A percentile compares a stretch with the other conserved stretches of the same genome.
These are phyloP conservation scores for Penicillium vulpinum DNA, from an alignment of 2,329 filamentous ascomycete genomes.

Conservation along the genomic window DNA sequence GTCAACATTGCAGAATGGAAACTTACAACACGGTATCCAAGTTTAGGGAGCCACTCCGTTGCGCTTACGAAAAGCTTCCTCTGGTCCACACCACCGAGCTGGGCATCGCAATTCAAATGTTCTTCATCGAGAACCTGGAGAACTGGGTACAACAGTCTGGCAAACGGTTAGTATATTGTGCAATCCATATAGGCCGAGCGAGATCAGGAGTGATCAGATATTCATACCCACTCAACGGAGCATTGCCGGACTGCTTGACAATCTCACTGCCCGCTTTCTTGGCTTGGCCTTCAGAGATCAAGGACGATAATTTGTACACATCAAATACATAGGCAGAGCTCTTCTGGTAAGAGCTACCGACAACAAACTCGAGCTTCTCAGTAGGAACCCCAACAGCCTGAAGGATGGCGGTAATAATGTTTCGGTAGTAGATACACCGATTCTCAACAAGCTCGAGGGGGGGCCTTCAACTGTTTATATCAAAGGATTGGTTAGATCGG, in stretches of 20 bases:
- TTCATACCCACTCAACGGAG: conserved; percentile 29
- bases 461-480: conserved; percentile 62
- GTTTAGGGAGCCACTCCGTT: conserved; percentile 77
- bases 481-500: not conserved
- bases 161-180: conserved; percentile 38
- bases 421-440: conserved; percentile 80
- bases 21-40: conserved; percentile 69
- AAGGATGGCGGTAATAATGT: conserved; percentile 71
- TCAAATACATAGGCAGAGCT: conserved; percentile 77
- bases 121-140: conserved; percentile 91
- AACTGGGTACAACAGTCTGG: conserved; percentile 58
- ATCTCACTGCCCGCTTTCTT: conserved; percentile 91
- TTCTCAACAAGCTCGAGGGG: conserved; percentile 83
- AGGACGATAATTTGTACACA: conserved; percentile 70
- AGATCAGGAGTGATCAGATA: not conserved
- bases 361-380: conserved; percentile 77
- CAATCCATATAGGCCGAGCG: not conserved
- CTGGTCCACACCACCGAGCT: conserved; percentile 68
- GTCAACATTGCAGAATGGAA: not conserved
- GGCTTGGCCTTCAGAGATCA: conserved; percentile 66
- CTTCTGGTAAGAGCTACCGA: conserved; percentile 78
- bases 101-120: conserved; percentile 81
- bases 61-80: conserved; percentile 54
- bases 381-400: conserved; percentile 76
- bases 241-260: conserved; percentile 85